phyloP scores from a whole-genome alignment of 371 early-diverging fungal genomes.

The Mucor indicus region DNA sequence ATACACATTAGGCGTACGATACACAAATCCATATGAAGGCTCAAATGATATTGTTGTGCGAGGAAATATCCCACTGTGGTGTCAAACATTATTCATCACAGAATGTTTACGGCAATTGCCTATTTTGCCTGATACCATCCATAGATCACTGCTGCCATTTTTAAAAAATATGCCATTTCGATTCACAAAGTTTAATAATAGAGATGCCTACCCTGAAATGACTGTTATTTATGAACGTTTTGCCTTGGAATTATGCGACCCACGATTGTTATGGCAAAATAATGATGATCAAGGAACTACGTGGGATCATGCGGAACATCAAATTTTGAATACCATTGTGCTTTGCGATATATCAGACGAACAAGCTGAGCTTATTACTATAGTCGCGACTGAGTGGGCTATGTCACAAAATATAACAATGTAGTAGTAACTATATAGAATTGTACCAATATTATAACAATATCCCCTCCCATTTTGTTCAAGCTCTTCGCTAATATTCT shows the following conservation, averaged over 20 bases:
- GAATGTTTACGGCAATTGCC: slow-evolving; percentile 29
- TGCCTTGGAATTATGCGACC: slow-evolving; percentile 35
- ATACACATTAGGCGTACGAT: slow-evolving; percentile 45
- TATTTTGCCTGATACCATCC: slow-evolving; percentile 16
- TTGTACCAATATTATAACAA: too few species aligned
- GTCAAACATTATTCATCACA: slow-evolving; percentile 32
- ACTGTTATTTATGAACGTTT: slow-evolving; percentile 26
- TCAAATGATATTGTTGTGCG: slow-evolving; percentile 32
- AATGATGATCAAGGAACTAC: neutral
- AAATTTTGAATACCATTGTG: slow-evolving; percentile 20
- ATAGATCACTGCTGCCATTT: slow-evolving; percentile 34
- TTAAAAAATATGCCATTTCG: slow-evolving; percentile 33
- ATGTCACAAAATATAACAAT: too few species aligned
- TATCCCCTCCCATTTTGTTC: too few species aligned
- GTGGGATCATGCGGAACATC: slow-evolving; percentile 9
- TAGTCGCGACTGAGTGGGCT: slow-evolving; percentile 29
- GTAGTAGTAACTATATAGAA: too few species aligned
- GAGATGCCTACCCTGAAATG: slow-evolving; percentile 20
- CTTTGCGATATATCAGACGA: slow-evolving; percentile 34
- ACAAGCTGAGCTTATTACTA: slow-evolving; percentile 19
- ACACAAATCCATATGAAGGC: slow-evolving; percentile 27
- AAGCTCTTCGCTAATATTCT: too few species aligned
- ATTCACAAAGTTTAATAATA: slow-evolving; percentile 11
- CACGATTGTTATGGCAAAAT: slow-evolving; percentile 6
- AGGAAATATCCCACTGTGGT: slow-evolving; percentile 37